Evolutionary conservation across 2,329 filamentous ascomycete genomes (phyloP).

Genomic region (Exophiala dermatitidis): DNA sequence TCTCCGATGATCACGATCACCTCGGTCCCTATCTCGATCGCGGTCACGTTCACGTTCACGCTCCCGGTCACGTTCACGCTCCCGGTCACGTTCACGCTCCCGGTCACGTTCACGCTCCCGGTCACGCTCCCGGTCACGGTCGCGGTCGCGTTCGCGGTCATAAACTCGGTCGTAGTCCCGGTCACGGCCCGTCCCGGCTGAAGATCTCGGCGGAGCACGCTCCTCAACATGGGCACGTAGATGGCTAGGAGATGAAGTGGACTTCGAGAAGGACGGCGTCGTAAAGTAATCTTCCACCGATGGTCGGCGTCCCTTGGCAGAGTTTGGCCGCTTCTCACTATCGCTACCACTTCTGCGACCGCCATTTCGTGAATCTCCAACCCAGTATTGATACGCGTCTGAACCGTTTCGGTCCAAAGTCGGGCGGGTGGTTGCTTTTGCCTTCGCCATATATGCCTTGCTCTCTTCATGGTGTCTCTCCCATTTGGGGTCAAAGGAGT

Average conservation of each 20-base stretch:
- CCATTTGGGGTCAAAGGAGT: constrained; percentile 29
- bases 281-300: constrained; percentile 27
- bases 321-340: constrained; percentile 27
- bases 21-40: constrained; percentile 11
- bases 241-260: constrained; percentile 30
- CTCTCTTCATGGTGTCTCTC: constrained; percentile 31
- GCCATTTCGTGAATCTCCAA: constrained; percentile 4
- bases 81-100: constrained; percentile 9
- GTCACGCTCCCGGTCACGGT: constrained; percentile 8
- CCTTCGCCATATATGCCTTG: constrained; percentile 34
- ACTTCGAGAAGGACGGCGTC: constrained; percentile 30
- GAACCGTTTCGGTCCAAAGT: constrained; percentile 13
- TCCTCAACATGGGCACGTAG: constrained; percentile 22
- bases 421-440: constrained; percentile 19
- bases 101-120: constrained; percentile 10
- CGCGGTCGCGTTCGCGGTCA: background rate
- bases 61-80: constrained; percentile 6
- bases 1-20: constrained; percentile 11
- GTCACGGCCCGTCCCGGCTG: constrained; percentile 1
- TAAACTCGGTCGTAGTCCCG: background rate
- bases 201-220: constrained; percentile 6
- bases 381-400: constrained; percentile 19
- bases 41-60: constrained; percentile 11
- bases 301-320: constrained; percentile 33
- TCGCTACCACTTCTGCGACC: constrained; percentile 26